Percentiles rank a stretch among this genome's conserved stretches.
Evolutionary conservation across 2,329 filamentous ascomycete species (phyloP).

Genomic region (Botryosphaeria dothidea): DNA sequence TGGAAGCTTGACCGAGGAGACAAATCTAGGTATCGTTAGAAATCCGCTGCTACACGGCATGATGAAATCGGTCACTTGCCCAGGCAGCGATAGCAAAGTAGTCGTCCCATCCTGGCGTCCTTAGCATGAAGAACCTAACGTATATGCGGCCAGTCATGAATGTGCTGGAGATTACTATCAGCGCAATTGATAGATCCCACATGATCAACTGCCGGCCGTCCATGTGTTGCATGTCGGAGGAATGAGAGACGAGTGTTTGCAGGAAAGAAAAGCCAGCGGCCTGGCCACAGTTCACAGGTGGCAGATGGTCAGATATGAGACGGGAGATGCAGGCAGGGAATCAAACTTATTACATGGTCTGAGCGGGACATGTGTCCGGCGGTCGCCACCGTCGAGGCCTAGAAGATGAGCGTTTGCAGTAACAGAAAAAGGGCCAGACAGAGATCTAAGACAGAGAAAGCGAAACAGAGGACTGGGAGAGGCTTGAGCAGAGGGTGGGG

Average conservation of each 20-base stretch:
- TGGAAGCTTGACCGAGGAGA: conserved; percentile 3
- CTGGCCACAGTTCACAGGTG: not conserved
- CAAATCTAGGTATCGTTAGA: not conserved
- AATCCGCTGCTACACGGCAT: not conserved
- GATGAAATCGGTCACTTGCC: conserved; percentile 22
- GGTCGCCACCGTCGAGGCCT: not conserved
- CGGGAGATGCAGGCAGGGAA: not conserved
- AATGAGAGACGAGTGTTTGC: not conserved
- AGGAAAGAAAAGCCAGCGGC: not conserved
- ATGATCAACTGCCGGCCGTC: conserved; percentile 9
- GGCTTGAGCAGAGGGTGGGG: not conserved
- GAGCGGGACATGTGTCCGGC: not conserved
- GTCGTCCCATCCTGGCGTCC: conserved; percentile 34
- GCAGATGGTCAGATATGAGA: not conserved
- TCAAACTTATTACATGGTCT: not conserved
- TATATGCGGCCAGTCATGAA: conserved; percentile 31
- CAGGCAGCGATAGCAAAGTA: conserved; percentile 29
- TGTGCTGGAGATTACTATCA: conserved; percentile 34
- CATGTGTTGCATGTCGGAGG: not conserved
- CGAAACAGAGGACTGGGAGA: not conserved
- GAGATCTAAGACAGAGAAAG: not conserved
- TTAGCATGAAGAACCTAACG: conserved; percentile 33
- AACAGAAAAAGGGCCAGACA: not conserved
- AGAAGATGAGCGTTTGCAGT: conserved; percentile 1
- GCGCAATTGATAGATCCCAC: conserved; percentile 23